Percentiles rank a stretch among this genome's conserved stretches.
Conservation (phyloP, 805 yeast genomes). For the Wickerhamomyces chaumierensis region DNA sequence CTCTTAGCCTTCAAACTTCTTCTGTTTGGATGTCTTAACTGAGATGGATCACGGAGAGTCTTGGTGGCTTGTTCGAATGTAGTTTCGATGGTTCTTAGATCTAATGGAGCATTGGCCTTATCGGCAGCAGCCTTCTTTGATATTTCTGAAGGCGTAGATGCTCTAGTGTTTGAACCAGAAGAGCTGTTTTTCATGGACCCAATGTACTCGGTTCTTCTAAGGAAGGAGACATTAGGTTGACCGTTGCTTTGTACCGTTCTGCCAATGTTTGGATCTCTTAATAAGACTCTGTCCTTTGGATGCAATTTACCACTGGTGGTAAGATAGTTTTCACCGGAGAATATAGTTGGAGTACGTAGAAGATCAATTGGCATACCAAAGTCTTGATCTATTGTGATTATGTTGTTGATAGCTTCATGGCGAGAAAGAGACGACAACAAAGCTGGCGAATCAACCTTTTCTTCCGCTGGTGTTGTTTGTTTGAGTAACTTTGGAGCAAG, state of each 20-base stretch:
- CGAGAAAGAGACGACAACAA: conserved; percentile 64
- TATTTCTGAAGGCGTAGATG: conserved; percentile 9
- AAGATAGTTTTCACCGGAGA: conserved; percentile 32
- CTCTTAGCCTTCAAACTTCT: conserved; percentile 61
- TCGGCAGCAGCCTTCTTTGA: too few species aligned
- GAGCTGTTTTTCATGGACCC: conserved; percentile 6
- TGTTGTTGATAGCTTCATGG: conserved; percentile 50
- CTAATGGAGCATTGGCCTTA: conserved; percentile 19
- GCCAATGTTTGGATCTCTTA: conserved; percentile 64
- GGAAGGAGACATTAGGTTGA: conserved; percentile 50
- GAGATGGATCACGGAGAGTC: conserved; percentile 28
- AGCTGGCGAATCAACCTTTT: conserved; percentile 36
- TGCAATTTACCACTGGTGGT: conserved; percentile 38
- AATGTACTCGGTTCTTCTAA: conserved; percentile 90
- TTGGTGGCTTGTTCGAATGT: conserved; percentile 59
- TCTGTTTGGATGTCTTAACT: conserved; percentile 69
- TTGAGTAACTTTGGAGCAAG: conserved; percentile 78
- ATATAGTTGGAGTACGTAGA: conserved; percentile 50
- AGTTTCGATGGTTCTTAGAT: conserved; percentile 55
- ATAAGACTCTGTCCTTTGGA: conserved; percentile 63
- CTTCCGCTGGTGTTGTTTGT: conserved; percentile 29
- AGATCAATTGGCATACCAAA: conserved; percentile 74
- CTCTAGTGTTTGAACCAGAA: conserved; percentile 10
- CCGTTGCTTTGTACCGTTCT: conserved; percentile 18
- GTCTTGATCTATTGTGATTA: conserved; percentile 47